Evolutionary conservation across 1,284 basidiomycete genomes (phyloP).

Genomic region (Pseudozyma flocculosa): DNA sequence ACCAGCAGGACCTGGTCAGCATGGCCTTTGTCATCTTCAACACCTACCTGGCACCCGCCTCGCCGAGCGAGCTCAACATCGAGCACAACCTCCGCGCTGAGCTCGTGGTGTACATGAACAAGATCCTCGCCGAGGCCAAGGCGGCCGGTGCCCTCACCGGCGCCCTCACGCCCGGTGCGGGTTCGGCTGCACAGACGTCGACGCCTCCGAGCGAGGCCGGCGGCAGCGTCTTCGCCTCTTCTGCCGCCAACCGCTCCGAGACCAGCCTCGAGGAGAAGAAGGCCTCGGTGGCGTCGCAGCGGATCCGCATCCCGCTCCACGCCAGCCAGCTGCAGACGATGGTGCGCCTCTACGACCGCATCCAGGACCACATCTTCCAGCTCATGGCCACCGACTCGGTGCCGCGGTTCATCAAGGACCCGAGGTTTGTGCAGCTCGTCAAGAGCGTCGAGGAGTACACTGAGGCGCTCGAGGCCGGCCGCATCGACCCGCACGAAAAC

Average conservation of each 20-base stretch:
- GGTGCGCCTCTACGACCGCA: slow-evolving; percentile 90
- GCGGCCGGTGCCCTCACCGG: slow-evolving; percentile 6
- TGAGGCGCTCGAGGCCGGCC: slow-evolving; percentile 48
- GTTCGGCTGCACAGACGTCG: slow-evolving; percentile 17
- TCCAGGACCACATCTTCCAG: slow-evolving; percentile 93
- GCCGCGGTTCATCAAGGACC: slow-evolving; percentile 62
- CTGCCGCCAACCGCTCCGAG: slow-evolving; percentile 2
- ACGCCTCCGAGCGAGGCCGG: background rate
- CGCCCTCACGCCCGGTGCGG: slow-evolving; percentile 13
- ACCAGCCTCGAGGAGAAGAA: slow-evolving; percentile 66
- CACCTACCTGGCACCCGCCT: slow-evolving; percentile 91
- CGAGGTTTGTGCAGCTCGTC: slow-evolving; percentile 46
- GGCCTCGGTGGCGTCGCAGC: slow-evolving; percentile 25
- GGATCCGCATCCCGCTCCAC: slow-evolving; percentile 41
- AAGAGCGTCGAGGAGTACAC: slow-evolving; percentile 52
- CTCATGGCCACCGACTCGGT: slow-evolving; percentile 97
- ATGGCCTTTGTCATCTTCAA: slow-evolving; percentile 93
- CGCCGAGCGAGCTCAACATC: slow-evolving; percentile 94
- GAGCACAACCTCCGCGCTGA: slow-evolving; percentile 94
- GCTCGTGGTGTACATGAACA: slow-evolving; percentile 86
- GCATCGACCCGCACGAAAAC: slow-evolving; percentile 40
- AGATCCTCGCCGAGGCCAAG: slow-evolving; percentile 42
- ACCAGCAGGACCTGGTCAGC: slow-evolving; percentile 90
- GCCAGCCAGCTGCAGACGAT: slow-evolving; percentile 83
- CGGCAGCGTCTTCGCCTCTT: slow-evolving; percentile 4